Base-by-base conservation (phyloP, 257 asterid genomes). In the Pogostemon cablin region DNA sequence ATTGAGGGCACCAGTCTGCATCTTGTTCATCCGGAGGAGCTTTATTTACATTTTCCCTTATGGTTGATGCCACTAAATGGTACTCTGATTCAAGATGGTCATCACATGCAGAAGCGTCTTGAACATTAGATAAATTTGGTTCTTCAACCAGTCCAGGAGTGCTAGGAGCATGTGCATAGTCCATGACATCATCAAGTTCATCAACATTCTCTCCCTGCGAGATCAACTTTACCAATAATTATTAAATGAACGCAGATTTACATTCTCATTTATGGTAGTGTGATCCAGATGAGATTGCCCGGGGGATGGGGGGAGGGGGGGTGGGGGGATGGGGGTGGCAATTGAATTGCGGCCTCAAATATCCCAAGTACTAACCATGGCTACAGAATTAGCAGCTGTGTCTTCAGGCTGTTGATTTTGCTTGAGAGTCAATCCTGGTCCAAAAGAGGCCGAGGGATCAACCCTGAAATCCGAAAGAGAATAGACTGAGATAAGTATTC, bases 141-240 rank as follows among this genome's bases (percentile, higher is more conserved):
- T 85, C 96, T 67, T 90, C 96, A 71, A 60, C 85, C 79, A 92
- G 76, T 69, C 95, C 90, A 72, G 98, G 98, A 72, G 98, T 92
- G 66, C 95, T 62, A 68, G 98, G 98, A 75, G 96, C 98, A 50
- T 90, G 95, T 74, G 90, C 93, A 72, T 85, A 84, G 72, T 90
- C 98, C 93, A 89, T 78, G 55, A 80, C 47, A 78, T 84, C 86
- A 52, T 72, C 75, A 63, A 73, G 80, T 62, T 64, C 93, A 71
- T 73, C 81, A 78, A 60, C 89, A 78, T 47, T 84, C 63, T 75
- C 92, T 39, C 80, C 80, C 96, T 88, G 92, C 81, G 65, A 56
- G 56, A 54, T 49, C 55, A 67, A 54, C 57, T 62, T 79, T 59
- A 77, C 53, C 35, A 66, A 68, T 56, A 53, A 39, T 67, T 72